phyloP scores from a whole-genome alignment of 139 green algal species.

The Monoraphidium neglectum region DNA sequence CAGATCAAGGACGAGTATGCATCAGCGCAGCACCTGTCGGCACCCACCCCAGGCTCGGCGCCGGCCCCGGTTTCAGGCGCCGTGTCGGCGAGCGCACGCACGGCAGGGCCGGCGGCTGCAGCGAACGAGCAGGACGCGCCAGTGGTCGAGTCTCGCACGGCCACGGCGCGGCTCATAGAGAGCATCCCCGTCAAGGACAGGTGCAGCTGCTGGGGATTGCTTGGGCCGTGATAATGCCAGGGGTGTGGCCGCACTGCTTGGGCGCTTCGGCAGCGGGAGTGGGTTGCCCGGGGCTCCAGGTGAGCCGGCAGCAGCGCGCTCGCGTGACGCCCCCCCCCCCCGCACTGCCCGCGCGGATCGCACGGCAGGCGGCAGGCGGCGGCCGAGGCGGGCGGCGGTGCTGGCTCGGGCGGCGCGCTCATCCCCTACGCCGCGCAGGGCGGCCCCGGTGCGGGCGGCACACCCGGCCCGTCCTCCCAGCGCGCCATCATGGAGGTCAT shows the following conservation, averaged over 20 bases:
- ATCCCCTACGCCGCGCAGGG: constrained; percentile 11
- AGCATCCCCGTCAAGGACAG: constrained; percentile 42
- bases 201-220: constrained; percentile 22
- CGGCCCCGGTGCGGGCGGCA: neutral
- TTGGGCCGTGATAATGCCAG: too few species aligned
- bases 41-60: constrained; percentile 1
- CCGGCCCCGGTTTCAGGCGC: neutral
- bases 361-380: neutral
- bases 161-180: constrained; percentile 76
- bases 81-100: neutral
- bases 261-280: neutral
- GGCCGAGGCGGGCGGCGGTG: too few species aligned
- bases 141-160: constrained; percentile 46
- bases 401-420: constrained; percentile 8
- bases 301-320: neutral
- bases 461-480: constrained; percentile 29
- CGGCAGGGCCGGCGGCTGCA: constrained; percentile 2
- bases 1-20: constrained; percentile 56
- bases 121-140: constrained; percentile 1
- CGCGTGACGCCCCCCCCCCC: neutral
- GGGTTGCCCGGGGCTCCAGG: neutral
- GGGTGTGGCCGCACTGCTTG: neutral
- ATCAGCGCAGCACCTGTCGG: constrained; percentile 37
- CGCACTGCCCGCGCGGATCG: neutral
- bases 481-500: constrained; percentile 51